Conservation (phyloP, 345 rosid genomes). For the Citrus glauca region DNA sequence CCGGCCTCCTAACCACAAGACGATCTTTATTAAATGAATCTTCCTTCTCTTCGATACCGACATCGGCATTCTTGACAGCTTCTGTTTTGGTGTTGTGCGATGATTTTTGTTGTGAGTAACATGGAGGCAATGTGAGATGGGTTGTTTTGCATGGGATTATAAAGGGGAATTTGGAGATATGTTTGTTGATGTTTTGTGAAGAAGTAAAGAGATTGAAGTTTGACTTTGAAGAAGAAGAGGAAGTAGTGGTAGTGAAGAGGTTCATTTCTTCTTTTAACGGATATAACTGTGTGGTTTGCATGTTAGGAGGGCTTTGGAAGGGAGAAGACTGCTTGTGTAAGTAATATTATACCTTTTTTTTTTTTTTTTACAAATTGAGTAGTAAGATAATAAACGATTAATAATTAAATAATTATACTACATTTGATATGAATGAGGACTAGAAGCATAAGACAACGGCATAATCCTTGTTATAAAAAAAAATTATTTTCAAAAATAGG, state of each 20-base stretch:
- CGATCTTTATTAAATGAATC: constrained; percentile 28
- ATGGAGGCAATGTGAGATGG: constrained; percentile 19
- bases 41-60: constrained; percentile 3
- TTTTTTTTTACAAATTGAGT: no score
- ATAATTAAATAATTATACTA: neutral
- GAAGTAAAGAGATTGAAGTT: constrained; percentile 40
- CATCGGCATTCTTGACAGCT: neutral
- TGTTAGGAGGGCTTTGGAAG: constrained; percentile 32
- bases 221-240: constrained; percentile 50
- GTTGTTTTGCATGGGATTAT: constrained; percentile 25
- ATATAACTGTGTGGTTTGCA: constrained; percentile 41
- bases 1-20: constrained; percentile 68
- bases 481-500: neutral
- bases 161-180: constrained; percentile 19
- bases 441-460: no score
- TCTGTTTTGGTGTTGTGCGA: neutral
- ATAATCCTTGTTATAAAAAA: no score
- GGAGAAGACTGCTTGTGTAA: constrained; percentile 2
- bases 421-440: neutral
- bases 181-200: constrained; percentile 34
- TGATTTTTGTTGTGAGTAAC: constrained; percentile 22
- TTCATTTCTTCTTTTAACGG: constrained; percentile 48
- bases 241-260: constrained; percentile 35
- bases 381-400: neutral
- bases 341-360: constrained; percentile 15